Percentiles rank a stretch among this genome's conserved stretches.
Evolutionary conservation across 306 rosid species (phyloP).

Genomic region (Cucurbita argyrosperma): DNA sequence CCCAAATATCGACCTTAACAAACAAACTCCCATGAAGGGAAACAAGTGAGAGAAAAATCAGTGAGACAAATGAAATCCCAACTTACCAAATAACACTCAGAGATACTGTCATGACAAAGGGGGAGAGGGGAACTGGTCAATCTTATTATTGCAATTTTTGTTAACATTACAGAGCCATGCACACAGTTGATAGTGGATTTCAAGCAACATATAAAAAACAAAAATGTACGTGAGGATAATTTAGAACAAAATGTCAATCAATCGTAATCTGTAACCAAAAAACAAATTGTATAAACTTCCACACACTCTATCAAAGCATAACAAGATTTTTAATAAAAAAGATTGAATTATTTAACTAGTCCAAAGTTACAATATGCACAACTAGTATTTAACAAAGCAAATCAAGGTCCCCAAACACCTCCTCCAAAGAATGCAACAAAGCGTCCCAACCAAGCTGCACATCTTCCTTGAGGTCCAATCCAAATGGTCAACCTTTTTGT

Average conservation of each 20-base stretch:
- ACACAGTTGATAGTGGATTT: background rate
- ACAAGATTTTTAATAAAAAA: background rate
- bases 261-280: background rate
- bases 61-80: conserved; percentile 1
- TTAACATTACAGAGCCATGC: background rate
- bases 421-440: too few species aligned
- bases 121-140: background rate
- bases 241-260: background rate
- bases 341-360: background rate
- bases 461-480: too few species aligned
- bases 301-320: background rate
- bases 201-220: background rate
- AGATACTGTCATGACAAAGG: background rate
- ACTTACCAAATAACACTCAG: background rate
- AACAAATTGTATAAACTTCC: background rate
- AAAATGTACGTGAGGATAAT: background rate
- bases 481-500: too few species aligned
- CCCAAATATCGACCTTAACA: conserved; percentile 83
- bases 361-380: background rate
- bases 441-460: too few species aligned
- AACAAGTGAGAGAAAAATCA: conserved; percentile 4
- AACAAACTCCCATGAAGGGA: conserved; percentile 13
- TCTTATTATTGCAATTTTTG: background rate
- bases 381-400: too few species aligned
- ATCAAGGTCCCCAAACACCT: too few species aligned